Evolutionary conservation across 805 yeast genomes (phyloP).

Genomic region (Henningerozyma blattae): DNA sequence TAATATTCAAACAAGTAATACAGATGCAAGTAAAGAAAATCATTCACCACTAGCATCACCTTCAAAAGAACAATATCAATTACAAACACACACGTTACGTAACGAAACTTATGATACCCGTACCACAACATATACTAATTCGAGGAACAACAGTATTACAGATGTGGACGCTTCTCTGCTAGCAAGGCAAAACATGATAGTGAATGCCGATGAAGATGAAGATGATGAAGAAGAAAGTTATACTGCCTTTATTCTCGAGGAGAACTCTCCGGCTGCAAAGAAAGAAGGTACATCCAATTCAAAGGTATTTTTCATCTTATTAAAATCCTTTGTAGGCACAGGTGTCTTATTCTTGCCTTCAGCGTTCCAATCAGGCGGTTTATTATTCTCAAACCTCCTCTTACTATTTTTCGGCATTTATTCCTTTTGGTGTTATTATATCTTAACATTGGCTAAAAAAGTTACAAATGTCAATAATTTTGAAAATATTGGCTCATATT

Average conservation of each 20-base stretch:
- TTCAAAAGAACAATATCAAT: no score
- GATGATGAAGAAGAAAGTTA: neutral
- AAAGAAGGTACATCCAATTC: constrained; percentile 41
- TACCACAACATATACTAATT: no score
- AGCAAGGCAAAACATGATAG: neutral
- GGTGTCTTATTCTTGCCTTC: constrained; percentile 62
- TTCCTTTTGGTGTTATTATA: constrained; percentile 70
- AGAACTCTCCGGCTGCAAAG: neutral
- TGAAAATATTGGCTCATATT: constrained; percentile 57
- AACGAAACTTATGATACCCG: no score
- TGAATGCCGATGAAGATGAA: neutral
- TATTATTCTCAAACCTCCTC: constrained; percentile 41
- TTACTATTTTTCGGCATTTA: constrained; percentile 51
- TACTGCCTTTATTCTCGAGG: neutral
- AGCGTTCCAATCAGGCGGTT: constrained; percentile 65
- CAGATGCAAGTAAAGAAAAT: no score
- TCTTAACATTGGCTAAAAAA: constrained; percentile 46
- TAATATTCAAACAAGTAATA: no score
- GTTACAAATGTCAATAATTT: constrained; percentile 59
- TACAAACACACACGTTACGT: no score
- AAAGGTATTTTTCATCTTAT: constrained; percentile 58
- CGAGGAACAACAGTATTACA: no score
- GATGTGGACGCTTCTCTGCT: no score
- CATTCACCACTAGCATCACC: no score
- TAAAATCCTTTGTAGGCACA: constrained; percentile 70